Evolutionary conservation across 768 basidiomycete genomes (phyloP), one percentile per base, ranked within the genome.

Genomic region (Mrakia blollopis): DNA sequence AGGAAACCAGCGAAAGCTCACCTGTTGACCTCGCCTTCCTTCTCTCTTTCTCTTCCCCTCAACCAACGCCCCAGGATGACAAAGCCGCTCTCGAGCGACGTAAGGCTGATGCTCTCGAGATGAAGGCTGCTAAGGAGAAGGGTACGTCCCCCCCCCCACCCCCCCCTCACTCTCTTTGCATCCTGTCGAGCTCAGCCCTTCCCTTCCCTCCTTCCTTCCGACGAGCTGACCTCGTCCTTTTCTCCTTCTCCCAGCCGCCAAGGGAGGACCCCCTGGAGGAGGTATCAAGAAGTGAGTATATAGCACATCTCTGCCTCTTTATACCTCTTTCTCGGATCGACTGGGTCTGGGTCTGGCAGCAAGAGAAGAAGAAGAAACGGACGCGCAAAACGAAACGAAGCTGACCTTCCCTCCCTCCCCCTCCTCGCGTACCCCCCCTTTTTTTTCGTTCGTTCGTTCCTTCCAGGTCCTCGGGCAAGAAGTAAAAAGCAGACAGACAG

Each of bases 51-150:
- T 30, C 68, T 25, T 23, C 39, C 8, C 32, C 50, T 30, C 2
- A 14, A 63, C 44, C n/a, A n/a, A n/a, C n/a, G n/a, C n/a, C n/a
- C n/a, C n/a, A 80, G 79, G 80, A 80, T 44, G 80, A 80, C 72
- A 75, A 68, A 18, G 80, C 80, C 21, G 74, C 77, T 23, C 70
- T 75, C 39, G 77, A 79, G 50, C 75, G 75, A 41, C 76, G 68
- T 47, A 79, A 78, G 78, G 44, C n/a, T 39, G 71, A 80, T 39
- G 76, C 79, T 52, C 73, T 72, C 35, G 80, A 80, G 68, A 75
- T 79, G 76, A 80, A 79, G 80, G 80, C 78, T 57, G 74, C 74
- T 28, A 77, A 75, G 74, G 80, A 79, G 62, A 79, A 78, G 77
- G 78, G 76, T 77, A 21, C 41, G 79, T 74, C 35, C 54, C 32